Percentiles rank a stretch among this genome's conserved stretches.
phyloP scores from a whole-genome alignment of 2,329 filamentous ascomycete genomes.

The Neocucurbitaria cava region DNA sequence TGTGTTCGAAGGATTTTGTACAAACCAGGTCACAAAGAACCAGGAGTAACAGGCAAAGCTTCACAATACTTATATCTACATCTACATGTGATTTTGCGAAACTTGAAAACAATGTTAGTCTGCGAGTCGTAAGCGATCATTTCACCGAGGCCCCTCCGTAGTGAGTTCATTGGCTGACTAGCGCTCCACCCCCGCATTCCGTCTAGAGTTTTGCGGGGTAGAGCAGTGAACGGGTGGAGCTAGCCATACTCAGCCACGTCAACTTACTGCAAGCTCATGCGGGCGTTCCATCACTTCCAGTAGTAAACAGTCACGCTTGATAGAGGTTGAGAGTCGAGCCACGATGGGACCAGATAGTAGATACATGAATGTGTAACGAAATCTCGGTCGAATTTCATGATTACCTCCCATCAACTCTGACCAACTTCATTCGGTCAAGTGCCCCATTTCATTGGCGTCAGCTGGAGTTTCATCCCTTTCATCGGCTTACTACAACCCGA shows the following conservation, averaged over 20 bases:
- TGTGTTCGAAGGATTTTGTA: background rate
- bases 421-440: background rate
- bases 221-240: too few species aligned
- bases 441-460: constrained; percentile 34
- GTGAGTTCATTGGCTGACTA: too few species aligned
- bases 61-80: background rate
- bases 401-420: background rate
- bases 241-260: too few species aligned
- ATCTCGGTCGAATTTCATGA: too few species aligned
- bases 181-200: too few species aligned
- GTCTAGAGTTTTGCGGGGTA: too few species aligned
- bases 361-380: too few species aligned
- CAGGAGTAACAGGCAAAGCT: background rate
- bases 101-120: background rate
- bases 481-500: constrained; percentile 36
- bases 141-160: background rate
- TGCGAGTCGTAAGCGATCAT: background rate
- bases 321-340: too few species aligned
- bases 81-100: background rate
- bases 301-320: too few species aligned
- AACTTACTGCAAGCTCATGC: too few species aligned
- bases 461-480: constrained; percentile 46
- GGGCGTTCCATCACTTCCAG: too few species aligned
- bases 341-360: too few species aligned
- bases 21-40: background rate